These are phyloP conservation scores for Citrullus mucosospermus DNA, from an alignment of 306 rosid species.

Conservation along the genomic window DNA sequence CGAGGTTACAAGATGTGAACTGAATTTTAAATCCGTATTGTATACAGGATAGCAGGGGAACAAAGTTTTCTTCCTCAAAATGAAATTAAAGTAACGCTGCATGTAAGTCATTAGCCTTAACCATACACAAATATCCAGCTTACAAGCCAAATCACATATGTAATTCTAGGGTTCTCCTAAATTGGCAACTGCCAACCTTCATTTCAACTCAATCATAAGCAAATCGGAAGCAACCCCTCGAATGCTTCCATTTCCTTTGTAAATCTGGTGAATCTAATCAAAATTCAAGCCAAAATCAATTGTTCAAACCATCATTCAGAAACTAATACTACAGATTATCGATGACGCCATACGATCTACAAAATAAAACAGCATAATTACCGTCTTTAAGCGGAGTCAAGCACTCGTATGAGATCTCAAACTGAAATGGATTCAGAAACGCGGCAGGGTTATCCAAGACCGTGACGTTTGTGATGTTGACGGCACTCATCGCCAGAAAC, in stretches of 20 bases:
- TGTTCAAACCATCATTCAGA: not conserved
- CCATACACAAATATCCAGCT: not conserved
- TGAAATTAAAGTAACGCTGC: too few species aligned
- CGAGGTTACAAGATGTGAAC: not conserved
- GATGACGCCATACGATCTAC: not conserved
- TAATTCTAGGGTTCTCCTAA: not conserved
- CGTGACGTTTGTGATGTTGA: slow-evolving; percentile 9
- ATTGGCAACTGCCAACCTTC: not conserved
- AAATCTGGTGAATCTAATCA: not conserved
- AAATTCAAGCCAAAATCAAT: not conserved
- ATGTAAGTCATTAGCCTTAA: not conserved
- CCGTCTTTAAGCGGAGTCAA: slow-evolving; percentile 37
- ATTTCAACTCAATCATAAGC: not conserved
- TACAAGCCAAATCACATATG: not conserved
- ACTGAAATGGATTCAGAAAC: slow-evolving; percentile 19
- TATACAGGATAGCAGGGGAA: not conserved
- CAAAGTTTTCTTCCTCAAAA: not conserved
- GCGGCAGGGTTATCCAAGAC: slow-evolving; percentile 10
- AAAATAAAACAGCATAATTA: not conserved
- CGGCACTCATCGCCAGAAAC: slow-evolving; percentile 10
- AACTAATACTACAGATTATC: not conserved
- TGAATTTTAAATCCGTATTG: not conserved
- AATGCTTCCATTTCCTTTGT: not conserved
- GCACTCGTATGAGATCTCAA: slow-evolving; percentile 35
- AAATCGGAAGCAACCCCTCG: not conserved